phyloP scores from a whole-genome alignment of 352 stramenopile species.

The Globisporangium barbulae region DNA sequence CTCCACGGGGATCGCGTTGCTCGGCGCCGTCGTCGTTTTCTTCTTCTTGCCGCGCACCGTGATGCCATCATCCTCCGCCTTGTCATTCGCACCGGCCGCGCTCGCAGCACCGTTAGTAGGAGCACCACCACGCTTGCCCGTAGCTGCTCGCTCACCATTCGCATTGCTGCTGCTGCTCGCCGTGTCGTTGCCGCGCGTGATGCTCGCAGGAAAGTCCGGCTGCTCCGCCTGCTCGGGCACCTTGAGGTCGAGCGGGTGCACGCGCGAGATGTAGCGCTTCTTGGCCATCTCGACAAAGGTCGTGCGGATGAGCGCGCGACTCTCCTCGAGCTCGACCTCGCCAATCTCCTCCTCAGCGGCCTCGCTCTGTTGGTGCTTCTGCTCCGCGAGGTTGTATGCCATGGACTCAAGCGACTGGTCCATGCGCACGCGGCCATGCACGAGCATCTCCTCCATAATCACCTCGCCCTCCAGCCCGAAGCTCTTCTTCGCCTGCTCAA shows the following conservation, averaged over 20 bases:
- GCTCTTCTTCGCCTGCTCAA: conserved; percentile 66
- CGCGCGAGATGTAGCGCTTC: conserved; percentile 82
- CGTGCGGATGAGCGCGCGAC: conserved; percentile 49
- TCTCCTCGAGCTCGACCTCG: conserved; percentile 71
- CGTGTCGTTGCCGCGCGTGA: conserved; percentile 49
- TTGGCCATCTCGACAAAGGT: conserved; percentile 89
- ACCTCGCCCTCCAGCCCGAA: conserved; percentile 82
- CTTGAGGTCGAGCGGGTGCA: conserved; percentile 82
- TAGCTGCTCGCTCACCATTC: conserved; percentile 1
- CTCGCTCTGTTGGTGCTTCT: conserved; percentile 33
- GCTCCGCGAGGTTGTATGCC: conserved; percentile 74
- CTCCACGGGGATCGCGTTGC: conserved; percentile 68
- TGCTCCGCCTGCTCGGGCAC: conserved; percentile 51
- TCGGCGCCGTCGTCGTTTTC: conserved; percentile 27
- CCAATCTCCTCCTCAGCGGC: conserved; percentile 55
- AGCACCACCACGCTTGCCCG: conserved; percentile 15
- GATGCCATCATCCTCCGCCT: conserved; percentile 55
- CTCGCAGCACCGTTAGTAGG: conserved; percentile 5
- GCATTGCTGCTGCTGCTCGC: conserved; percentile 20
- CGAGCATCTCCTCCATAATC: conserved; percentile 87
- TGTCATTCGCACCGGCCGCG: conserved; percentile 11
- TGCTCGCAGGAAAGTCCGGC: conserved; percentile 59
- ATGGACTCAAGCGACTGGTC: conserved; percentile 85
- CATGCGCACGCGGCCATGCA: conserved; percentile 78
- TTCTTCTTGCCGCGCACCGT: conserved; percentile 76